Base-by-base conservation (phyloP, 1,284 basidiomycete genomes). In the Sanghuangporus sanghuang region DNA sequence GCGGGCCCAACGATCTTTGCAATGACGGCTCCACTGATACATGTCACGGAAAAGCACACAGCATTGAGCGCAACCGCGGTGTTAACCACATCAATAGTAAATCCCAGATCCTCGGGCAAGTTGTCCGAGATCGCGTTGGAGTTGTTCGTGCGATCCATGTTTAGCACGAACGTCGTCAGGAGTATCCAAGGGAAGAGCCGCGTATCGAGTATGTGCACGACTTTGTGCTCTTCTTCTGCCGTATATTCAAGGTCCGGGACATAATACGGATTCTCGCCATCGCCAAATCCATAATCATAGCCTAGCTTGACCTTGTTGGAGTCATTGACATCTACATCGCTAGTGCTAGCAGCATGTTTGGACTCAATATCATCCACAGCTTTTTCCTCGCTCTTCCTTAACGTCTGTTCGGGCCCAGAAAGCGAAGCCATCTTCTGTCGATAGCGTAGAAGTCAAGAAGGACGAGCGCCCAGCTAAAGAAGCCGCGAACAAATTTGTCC, bases 101-200 rank as follows among this genome's bases (percentile, higher is more conserved):
- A 78, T 7, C 76, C 76, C 11, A 78, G 66, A 63, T 78, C 75
- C 4, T 64, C 67, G 0, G 76, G 74, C 6, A 78, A 64, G 55
- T 75, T 74, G 61, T 78, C 76, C 21, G 75, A 76, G 50, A 77
- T 73, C 1, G 76, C 76, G 58, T 76, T 76, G 11, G 74, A 76
- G 59, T 71, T 70, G 67, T 77, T 77, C 21, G 76, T 77, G 7
- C 76, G 70, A 57, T 77, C 76, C 76, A 78, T 77, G 66, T 77
- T 78, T 57, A 78, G 68, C 16, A 78, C 75, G 57, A 78, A 78
- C 2, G 76, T 78, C 42, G 76, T 78, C 46, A 76, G 58, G 14
- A 78, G 70, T 21, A 78, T 71, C 67, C 71, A 73, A 0, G 76
- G 73, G 67, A 77, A 76, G 9, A 77, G 65, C 12, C 72, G 69